Conservation (phyloP, 163 green algal genomes). For the Smithsoniella earleae region DNA sequence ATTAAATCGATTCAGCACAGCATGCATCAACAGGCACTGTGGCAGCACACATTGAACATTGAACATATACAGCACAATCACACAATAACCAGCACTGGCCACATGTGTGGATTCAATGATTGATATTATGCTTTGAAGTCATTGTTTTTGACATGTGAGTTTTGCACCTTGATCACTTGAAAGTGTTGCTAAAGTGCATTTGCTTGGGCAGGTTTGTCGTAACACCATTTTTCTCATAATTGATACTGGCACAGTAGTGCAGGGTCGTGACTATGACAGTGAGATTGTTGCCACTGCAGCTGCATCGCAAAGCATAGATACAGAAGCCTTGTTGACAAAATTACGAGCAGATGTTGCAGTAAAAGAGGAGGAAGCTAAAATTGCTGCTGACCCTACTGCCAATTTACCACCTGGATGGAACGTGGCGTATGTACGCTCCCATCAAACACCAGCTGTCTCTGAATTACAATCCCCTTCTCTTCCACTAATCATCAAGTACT, state of each 20-base stretch:
- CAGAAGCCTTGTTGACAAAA: neutral
- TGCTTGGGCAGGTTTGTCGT: too few species aligned
- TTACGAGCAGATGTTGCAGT: conserved; percentile 1
- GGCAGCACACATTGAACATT: neutral
- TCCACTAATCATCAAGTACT: neutral
- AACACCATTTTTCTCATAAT: too few species aligned
- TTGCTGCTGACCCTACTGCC: conserved; percentile 3
- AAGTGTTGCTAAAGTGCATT: too few species aligned
- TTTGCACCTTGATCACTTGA: too few species aligned
- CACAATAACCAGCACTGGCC: too few species aligned
- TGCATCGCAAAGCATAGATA: conserved; percentile 6
- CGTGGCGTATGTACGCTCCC: neutral
- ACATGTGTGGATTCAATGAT: too few species aligned
- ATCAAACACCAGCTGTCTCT: too few species aligned
- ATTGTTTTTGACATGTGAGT: too few species aligned
- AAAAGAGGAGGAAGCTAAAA: conserved; percentile 25
- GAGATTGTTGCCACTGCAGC: neutral
- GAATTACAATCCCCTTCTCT: neutral
- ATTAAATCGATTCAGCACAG: too few species aligned
- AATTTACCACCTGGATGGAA: conserved; percentile 28
- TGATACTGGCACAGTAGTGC: neutral
- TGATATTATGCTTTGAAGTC: too few species aligned
- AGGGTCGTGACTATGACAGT: conserved; percentile 12
- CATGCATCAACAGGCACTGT: neutral
- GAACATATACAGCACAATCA: neutral